Base-by-base conservation (phyloP, 805 yeast species). In the Myxozyma monticola region DNA sequence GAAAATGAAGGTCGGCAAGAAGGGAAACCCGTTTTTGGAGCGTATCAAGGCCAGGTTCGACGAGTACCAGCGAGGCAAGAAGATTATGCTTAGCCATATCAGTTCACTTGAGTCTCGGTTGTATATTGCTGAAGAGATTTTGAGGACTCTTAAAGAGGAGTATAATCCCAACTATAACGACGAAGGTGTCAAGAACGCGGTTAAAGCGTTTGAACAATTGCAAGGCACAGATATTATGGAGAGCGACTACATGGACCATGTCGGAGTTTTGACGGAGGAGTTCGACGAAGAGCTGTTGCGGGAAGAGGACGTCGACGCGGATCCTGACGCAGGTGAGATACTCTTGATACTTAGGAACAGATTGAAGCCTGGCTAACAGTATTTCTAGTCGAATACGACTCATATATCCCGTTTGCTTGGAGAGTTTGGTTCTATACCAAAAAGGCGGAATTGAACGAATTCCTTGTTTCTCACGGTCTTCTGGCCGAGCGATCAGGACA, bases 161-260 rank as follows among this genome's bases (percentile, higher is more conserved):
- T 89, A 85, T 67, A 87, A 88, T 60, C 87, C 85, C 41, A 85
- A 88, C 61, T 80, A 88, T 69, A 88, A 90, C 64, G 96, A 90
- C 68, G 79, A 81, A 6, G 95, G 90, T 0, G 96, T 90, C 17
- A 88, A 88, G 65, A 76, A 73, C 18, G 82, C 90, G 1, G 82
- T 88, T 15, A 71, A 76, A 17, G 70, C 62, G 15, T 67, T 68
- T 63, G 65, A 64, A 36, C 65, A 64, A 26, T 49, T 39, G 59
- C 56, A 34, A 46, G 60, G 41, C 51, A 57, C 70, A 22, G 38
- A 73, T 2, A 49, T 43, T 3, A 37, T 25, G 3, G 35, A 31
- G 2, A 44, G 28, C 31, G 47, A 38, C 18, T 18, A 17, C 9
- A 25, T 20, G 8, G 45, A 40, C 18, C 22, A 21, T 7, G 37